Evolutionary conservation across 176 grass and related monocot species (phyloP), one percentile per base, ranked within the genome.

Genomic region (Aegilops longissima): DNA sequence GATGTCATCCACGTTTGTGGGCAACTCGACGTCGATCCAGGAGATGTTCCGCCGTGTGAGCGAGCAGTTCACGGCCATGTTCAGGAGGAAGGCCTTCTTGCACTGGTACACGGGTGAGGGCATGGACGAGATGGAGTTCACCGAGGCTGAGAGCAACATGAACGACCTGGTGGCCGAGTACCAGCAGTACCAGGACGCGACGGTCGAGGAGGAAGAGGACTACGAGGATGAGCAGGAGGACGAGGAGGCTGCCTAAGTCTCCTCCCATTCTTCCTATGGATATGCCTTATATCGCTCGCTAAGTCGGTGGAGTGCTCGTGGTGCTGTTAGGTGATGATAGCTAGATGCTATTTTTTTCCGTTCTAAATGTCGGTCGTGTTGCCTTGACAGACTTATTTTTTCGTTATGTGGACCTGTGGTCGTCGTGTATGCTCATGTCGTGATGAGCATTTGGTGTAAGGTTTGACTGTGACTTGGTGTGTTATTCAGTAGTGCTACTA

Each of bases 111-210:
- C 96, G 0, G 96, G 96, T 0, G 93, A 98, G 75, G 96, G 96
- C 17, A 98, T 98, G 96, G 96, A 98, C 0, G 93, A 98, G 90
- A 98, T 98, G 93, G 96, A 95, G 70, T 97, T 97, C 75, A 97
- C 92, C 0, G 92, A 97, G 83, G 92, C 94, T 0, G 94, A 96
- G 87, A 96, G 94, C 82, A 96, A 96, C 82, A 96, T 96, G 94
- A 96, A 96, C 5, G 94, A 96, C 38, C 83, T 96, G 85, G 92
- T 96, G 39, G 94, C 94, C 0, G 94, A 96, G 82, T 96, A 96
- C 89, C 94, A 96, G 87, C 94, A 96, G 82, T 94, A 96, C 83
- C 94, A 96, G 85, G 94, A 96, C 0, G 94, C 92, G 1, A 91
- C 91, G 0, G 91, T 89, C 0, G 91, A 93, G 71, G 86, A 92